Evolutionary conservation across 345 rosid species (phyloP).

Genomic region (Ailanthus altissimus): DNA sequence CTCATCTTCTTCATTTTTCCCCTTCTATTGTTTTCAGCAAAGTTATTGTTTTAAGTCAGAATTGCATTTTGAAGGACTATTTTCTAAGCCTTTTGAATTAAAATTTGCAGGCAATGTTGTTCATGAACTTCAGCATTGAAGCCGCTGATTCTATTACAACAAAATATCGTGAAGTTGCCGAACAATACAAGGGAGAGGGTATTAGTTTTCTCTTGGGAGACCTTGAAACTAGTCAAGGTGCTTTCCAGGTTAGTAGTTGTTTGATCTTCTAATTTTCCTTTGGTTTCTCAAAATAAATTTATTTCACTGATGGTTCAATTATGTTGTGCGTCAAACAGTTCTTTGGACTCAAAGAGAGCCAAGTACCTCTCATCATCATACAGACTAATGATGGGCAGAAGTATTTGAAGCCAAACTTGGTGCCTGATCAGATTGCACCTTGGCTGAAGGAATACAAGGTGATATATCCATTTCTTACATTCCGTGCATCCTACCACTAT

Average conservation of each 20-base stretch:
- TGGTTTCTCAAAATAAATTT: constrained; percentile 8
- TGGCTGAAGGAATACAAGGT: constrained; percentile 93
- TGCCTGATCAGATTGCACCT: constrained; percentile 64
- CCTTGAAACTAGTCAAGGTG: constrained; percentile 79
- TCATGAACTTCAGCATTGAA: constrained; percentile 61
- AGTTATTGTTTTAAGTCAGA: neutral
- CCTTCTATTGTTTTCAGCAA: neutral
- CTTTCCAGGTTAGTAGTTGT: constrained; percentile 65
- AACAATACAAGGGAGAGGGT: constrained; percentile 67
- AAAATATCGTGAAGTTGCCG: constrained; percentile 73
- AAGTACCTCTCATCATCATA: constrained; percentile 75
- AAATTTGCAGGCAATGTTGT: constrained; percentile 75
- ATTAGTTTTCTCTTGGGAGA: constrained; percentile 84
- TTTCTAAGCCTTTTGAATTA: constrained; percentile 5
- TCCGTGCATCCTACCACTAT: neutral
- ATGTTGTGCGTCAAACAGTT: constrained; percentile 53
- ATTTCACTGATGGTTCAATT: constrained; percentile 9
- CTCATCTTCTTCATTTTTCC: neutral
- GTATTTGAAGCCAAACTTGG: constrained; percentile 71
- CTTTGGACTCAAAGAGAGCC: constrained; percentile 83
- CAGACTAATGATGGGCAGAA: constrained; percentile 72
- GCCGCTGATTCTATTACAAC: constrained; percentile 59
- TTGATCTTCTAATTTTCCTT: constrained; percentile 1
- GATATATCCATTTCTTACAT: constrained; percentile 17
- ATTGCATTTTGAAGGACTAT: neutral